Base-by-base conservation (phyloP, 495 filamentous ascomycete species). In the Hypoxylon fuscum region DNA sequence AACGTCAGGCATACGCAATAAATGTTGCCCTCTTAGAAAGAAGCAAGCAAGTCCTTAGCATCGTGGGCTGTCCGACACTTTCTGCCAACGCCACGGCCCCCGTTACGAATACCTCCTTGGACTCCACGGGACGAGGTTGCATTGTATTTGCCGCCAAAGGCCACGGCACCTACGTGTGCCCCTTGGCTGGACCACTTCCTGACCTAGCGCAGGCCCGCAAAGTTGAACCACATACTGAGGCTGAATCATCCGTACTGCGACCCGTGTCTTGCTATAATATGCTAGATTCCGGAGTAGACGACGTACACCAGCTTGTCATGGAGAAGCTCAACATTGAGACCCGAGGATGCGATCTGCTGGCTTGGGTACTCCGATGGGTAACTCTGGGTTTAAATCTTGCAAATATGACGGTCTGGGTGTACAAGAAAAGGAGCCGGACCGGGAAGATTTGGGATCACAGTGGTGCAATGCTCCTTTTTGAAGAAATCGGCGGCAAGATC, bases 361-460 rank as follows among this genome's bases (percentile, higher is more conserved):
- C 84, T 27, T 84, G 86, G 73, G 86, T 89, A 34, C 78, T 87
- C 60, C 80, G 88, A 31, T 91, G 89, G 75, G 81, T 84, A 2
- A 77, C 80, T 7, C 76, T 90, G 27, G 84, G 85, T 0, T 72
- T 88, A 10, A 84, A 83, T 2, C 78, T 83, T 5, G 84, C 81
- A 11, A 87, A 88, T 70, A 75, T 82, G 41, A 81, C 84, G 5
- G 66, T 91, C 11, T 88, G 89, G 77, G 75, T 90, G 9, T 87
- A 88, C 48, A 76, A 77, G 55, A 75, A 76, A 3, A 66, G 72
- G 2, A 69, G 74, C 0, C 76, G 85, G 54, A 75, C 74, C 21
- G 87, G 81, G n/a, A 87, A 87, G 71, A 77, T 88, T 12, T 91
- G 88, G 88, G 88, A 91, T 61, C 88, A 91, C 71, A 83, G 85